Evolutionary conservation across 1,284 basidiomycete species (phyloP).

Genomic region (Chalciporus piperatoides): DNA sequence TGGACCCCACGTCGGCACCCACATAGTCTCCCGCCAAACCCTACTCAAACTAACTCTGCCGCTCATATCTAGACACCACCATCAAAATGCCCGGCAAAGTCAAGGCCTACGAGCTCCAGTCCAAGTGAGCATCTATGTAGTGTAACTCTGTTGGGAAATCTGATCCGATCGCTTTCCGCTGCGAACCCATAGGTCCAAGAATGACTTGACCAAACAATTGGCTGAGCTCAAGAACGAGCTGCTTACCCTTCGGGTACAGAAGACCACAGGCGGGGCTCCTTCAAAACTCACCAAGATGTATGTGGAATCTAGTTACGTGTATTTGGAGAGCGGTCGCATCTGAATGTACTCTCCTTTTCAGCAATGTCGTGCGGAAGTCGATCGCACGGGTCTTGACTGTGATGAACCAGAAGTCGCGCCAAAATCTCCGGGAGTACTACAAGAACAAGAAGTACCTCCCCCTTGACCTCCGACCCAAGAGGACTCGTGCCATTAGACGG

Average conservation of each 20-base stretch:
- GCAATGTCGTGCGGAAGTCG: slow-evolving; percentile 96
- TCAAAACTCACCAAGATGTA: slow-evolving; percentile 98
- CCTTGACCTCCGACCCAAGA: slow-evolving; percentile 97
- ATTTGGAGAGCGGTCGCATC: not conserved
- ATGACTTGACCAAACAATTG: slow-evolving; percentile 95
- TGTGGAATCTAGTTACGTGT: slow-evolving; percentile 32
- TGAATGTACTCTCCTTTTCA: slow-evolving; percentile 34
- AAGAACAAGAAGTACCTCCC: slow-evolving; percentile 96
- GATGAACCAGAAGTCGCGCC: slow-evolving; percentile 97
- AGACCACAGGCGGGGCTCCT: slow-evolving; percentile 95
- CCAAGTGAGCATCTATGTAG: slow-evolving; percentile 68
- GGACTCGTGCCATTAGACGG: slow-evolving; percentile 97
- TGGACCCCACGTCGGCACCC: not conserved
- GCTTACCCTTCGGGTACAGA: slow-evolving; percentile 91
- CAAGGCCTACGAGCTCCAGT: slow-evolving; percentile 98
- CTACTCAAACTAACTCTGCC: not conserved
- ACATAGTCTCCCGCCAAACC: not conserved
- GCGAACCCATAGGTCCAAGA: slow-evolving; percentile 76
- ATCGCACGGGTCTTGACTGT: slow-evolving; percentile 98
- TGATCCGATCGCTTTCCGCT: slow-evolving; percentile 5
- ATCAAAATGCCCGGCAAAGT: slow-evolving; percentile 81
- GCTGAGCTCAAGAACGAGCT: slow-evolving; percentile 96
- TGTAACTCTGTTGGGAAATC: not conserved
- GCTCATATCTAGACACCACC: slow-evolving; percentile 21
- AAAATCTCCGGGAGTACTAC: slow-evolving; percentile 98